phyloP scores from a whole-genome alignment of 192 early-diverging fungal genomes.

The Spizellomyces sp. region DNA sequence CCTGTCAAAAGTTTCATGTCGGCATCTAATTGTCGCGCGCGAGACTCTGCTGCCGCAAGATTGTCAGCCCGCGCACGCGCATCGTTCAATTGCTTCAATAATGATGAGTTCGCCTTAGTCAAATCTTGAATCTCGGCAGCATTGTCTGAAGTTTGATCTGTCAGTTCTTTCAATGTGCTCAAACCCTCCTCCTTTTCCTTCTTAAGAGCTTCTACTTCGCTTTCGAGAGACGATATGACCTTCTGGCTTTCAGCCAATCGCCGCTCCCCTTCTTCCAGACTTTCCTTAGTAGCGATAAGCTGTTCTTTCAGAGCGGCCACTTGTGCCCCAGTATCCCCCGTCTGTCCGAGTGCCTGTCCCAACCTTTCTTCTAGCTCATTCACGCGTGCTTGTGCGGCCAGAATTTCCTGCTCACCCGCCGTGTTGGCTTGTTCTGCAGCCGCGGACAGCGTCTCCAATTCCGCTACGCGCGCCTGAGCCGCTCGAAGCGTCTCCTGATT shows the following conservation, averaged over 20 bases:
- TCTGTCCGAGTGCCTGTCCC: background rate
- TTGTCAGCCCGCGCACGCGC: background rate
- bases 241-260: background rate
- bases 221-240: background rate
- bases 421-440: background rate
- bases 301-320: background rate
- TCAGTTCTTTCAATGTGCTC: background rate
- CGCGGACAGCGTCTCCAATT: background rate
- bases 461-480: slow-evolving; percentile 1
- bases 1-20: slow-evolving; percentile 26
- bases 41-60: background rate
- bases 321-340: background rate
- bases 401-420: slow-evolving; percentile 2
- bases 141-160: background rate
- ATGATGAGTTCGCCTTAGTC: background rate
- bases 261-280: background rate
- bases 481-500: too few relatives aligned
- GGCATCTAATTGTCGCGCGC: slow-evolving; percentile 13
- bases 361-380: background rate
- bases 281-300: background rate
- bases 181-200: background rate
- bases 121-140: slow-evolving; percentile 9
- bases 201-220: slow-evolving; percentile 6
- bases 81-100: background rate
- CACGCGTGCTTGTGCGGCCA: background rate